Evolutionary conservation across 1,284 basidiomycete species (phyloP).

Genomic region (Leucoagaricus sp.): DNA sequence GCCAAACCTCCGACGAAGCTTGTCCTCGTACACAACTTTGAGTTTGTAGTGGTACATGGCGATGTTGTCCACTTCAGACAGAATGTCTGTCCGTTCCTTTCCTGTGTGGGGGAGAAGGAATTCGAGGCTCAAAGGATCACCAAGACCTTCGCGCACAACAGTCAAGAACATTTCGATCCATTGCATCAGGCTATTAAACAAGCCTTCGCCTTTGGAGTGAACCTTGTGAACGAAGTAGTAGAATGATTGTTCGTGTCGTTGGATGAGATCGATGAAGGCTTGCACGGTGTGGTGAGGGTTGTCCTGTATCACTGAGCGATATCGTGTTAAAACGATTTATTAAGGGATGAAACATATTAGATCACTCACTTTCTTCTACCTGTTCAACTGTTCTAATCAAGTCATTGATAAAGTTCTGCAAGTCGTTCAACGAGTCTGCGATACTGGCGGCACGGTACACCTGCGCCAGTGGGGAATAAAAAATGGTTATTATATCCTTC

Average conservation of each 20-base stretch:
- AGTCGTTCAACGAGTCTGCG: constrained; percentile 88
- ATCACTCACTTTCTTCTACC: constrained; percentile 83
- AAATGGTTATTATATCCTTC: constrained; percentile 99
- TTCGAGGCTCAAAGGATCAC: constrained; percentile 77
- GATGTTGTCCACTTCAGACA: constrained; percentile 85
- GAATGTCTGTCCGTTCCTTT: constrained; percentile 70
- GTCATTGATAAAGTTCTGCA: constrained; percentile 96
- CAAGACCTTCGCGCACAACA: constrained; percentile 88
- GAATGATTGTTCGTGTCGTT: constrained; percentile 93
- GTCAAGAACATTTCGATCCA: constrained; percentile 98
- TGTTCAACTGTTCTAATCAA: constrained; percentile 94
- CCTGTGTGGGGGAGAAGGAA: constrained; percentile 83
- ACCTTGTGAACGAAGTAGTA: constrained; percentile 99
- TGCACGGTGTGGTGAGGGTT: constrained; percentile 90
- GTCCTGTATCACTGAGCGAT: constrained; percentile 72
- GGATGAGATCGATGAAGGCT: constrained; percentile 91
- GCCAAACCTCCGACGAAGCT: constrained; percentile 79
- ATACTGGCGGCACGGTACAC: constrained; percentile 99
- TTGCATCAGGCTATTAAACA: constrained; percentile 93
- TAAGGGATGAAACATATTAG: background rate
- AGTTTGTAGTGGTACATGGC: constrained; percentile 90
- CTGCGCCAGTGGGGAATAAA: constrained; percentile 96
- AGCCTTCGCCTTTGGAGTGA: constrained; percentile 92
- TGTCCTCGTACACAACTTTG: constrained; percentile 89
- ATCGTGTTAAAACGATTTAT: background rate